Evolutionary conservation across 1,139 yeast genomes (phyloP), one percentile per base, ranked within the genome.

Genomic region (Nakaseomyces uthaithaninus): DNA sequence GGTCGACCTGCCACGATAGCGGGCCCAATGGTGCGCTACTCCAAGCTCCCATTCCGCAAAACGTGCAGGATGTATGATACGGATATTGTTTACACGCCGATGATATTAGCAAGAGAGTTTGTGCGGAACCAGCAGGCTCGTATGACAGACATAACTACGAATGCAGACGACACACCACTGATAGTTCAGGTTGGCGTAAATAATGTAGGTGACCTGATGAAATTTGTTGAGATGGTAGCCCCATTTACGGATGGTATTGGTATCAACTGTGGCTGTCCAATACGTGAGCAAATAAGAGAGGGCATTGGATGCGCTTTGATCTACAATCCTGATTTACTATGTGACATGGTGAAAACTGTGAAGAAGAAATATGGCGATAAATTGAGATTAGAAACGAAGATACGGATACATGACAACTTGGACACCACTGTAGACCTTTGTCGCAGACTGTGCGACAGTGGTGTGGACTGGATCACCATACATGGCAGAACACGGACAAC

Each of bases 1-100:
- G 45, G 48, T 27, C 43, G 61, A 33, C 59, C 61, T 3, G 62
- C 57, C 1, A 59, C 58, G 5, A 74, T 91, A 12, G 91, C 94
- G 0, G 98, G 97, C 0, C 98, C 98, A 5, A 91, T 91, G 98
- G 98, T 91, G 1, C 69, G 98, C 41, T 91, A 91, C 65, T 86
- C 95, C 1, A 91, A 91, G 60, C 72, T 93, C 33, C 95, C 98
- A 3, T 91, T 91, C 56, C 71, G 98, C 37, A 84, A 84, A 45
- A 65, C 85, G 4, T 75, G 89, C 11, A 71, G 95, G 33, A 77
- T 80, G 38, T 87, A 77, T 57, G 68, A 73, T 42, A 76, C 79
- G 35, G 95, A 89, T 56, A 78, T 91, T 9, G 94, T 86, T 3
- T 91, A 91, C 57, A 78, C 95, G 0, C 98, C 98, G 4, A 91